Evolutionary conservation across 352 stramenopile genomes (phyloP).

Genomic region (Pythium utonaiense): DNA sequence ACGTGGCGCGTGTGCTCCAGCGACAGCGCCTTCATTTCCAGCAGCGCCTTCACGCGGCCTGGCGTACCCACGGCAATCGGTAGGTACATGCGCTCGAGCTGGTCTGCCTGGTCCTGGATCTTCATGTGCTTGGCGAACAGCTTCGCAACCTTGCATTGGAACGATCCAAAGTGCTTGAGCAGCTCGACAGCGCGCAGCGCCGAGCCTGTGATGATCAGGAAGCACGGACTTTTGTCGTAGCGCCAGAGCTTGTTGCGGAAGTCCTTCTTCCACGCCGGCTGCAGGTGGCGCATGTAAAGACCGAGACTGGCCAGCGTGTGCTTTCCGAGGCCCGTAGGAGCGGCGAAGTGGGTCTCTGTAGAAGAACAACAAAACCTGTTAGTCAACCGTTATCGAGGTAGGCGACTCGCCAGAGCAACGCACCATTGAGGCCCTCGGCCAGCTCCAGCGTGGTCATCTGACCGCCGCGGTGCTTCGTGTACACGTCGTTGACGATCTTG

Average conservation of each 20-base stretch:
- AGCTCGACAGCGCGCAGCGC: slow-evolving; percentile 89
- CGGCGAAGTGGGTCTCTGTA: slow-evolving; percentile 66
- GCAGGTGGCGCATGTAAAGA: slow-evolving; percentile 71
- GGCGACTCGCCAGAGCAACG: too few relatives aligned
- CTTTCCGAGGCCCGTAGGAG: slow-evolving; percentile 63
- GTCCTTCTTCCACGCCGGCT: slow-evolving; percentile 70
- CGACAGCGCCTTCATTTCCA: slow-evolving; percentile 74
- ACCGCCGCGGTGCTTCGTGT: slow-evolving; percentile 68
- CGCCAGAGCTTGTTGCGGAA: slow-evolving; percentile 74
- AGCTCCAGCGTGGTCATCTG: slow-evolving; percentile 83
- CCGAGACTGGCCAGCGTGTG: slow-evolving; percentile 72
- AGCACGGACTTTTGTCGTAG: slow-evolving; percentile 87
- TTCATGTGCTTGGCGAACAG: slow-evolving; percentile 96
- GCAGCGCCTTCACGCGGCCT: slow-evolving; percentile 69
- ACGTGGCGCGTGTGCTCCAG: slow-evolving; percentile 77
- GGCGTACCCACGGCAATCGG: slow-evolving; percentile 81
- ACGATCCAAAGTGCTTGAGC: slow-evolving; percentile 85
- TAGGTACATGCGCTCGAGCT: slow-evolving; percentile 66
- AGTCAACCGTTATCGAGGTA: too few relatives aligned
- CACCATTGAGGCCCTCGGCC: slow-evolving; percentile 73
- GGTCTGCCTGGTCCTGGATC: slow-evolving; percentile 83
- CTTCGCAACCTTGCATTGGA: slow-evolving; percentile 93
- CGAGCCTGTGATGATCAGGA: slow-evolving; percentile 91
- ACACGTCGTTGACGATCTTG: slow-evolving; percentile 78
- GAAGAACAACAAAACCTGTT: background rate